Conservation (phyloP, 352 stramenopile genomes). For the Pythium vanterpoolii region DNA sequence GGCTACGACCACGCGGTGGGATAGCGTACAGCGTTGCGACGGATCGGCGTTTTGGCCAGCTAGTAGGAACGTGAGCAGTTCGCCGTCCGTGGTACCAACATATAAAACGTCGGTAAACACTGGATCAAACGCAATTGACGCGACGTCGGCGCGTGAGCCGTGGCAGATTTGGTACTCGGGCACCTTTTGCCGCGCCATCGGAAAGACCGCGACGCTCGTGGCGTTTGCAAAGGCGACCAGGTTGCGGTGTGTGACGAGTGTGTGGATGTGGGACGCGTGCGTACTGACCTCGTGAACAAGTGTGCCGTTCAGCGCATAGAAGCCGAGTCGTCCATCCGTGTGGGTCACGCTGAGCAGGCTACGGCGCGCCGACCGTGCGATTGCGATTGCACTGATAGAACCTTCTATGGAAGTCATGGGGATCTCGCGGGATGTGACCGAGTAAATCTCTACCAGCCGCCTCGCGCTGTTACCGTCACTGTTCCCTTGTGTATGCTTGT, state of each 20-base stretch:
- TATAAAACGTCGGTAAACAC: conserved; percentile 43
- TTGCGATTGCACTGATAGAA: conserved; percentile 4
- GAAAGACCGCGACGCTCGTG: conserved; percentile 28
- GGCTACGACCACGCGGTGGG: background rate
- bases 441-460: background rate
- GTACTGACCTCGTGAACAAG: conserved; percentile 34
- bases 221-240: conserved; percentile 41
- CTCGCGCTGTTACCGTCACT: background rate
- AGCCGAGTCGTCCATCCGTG: conserved; percentile 7
- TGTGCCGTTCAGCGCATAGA: conserved; percentile 48
- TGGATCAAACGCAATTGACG: conserved; percentile 47
- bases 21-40: conserved; percentile 19
- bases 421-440: background rate
- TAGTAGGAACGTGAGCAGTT: conserved; percentile 40
- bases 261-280: conserved; percentile 14
- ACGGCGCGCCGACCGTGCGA: conserved; percentile 20
- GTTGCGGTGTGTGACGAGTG: conserved; percentile 36
- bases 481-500: background rate
- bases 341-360: conserved; percentile 24
- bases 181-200: conserved; percentile 27
- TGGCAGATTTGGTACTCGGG: conserved; percentile 32
- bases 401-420: background rate
- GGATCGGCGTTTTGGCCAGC: background rate
- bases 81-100: conserved; percentile 35
- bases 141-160: conserved; percentile 33